These are phyloP conservation scores for Metschnikowia gelsemii DNA, from an alignment of 805 yeast species.

Conservation along the genomic window DNA sequence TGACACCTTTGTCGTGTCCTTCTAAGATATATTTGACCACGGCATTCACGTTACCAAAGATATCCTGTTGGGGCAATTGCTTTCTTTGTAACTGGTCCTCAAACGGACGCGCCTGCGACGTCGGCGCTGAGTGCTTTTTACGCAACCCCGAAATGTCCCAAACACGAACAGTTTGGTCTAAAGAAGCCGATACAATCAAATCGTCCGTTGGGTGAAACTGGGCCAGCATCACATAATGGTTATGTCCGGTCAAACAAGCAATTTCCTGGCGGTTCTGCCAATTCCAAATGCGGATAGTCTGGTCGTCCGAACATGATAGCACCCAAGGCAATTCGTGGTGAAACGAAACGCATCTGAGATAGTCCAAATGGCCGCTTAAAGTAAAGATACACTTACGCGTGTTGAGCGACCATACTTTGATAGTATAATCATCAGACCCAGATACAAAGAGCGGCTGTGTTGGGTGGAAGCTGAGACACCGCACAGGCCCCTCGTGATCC, in stretches of 20 bases:
- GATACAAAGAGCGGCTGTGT: slow-evolving; percentile 96
- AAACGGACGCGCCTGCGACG: slow-evolving; percentile 48
- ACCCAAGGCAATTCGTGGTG: slow-evolving; percentile 98
- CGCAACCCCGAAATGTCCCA: slow-evolving; percentile 97
- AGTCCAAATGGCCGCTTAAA: slow-evolving; percentile 90
- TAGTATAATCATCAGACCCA: slow-evolving; percentile 95
- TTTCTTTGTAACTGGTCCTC: slow-evolving; percentile 64
- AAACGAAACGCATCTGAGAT: slow-evolving; percentile 89
- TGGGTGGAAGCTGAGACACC: slow-evolving; percentile 94
- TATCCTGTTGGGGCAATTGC: slow-evolving; percentile 81
- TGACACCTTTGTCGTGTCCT: slow-evolving; percentile 98
- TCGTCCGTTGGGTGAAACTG: slow-evolving; percentile 96
- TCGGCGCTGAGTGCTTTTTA: slow-evolving; percentile 87
- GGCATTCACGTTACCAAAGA: slow-evolving; percentile 92
- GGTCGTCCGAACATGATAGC: slow-evolving; percentile 94
- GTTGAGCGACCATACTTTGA: slow-evolving; percentile 94
- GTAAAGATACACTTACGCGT: slow-evolving; percentile 91
- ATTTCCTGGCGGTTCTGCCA: slow-evolving; percentile 99
- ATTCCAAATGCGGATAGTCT: slow-evolving; percentile 98
- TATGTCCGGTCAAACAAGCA: slow-evolving; percentile 96
- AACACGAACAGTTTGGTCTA: slow-evolving; percentile 97
- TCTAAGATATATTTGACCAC: slow-evolving; percentile 93
- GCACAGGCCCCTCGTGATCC: slow-evolving; percentile 98
- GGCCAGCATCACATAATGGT: slow-evolving; percentile 97
- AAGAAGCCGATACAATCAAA: slow-evolving; percentile 88